Percentiles rank a stretch among this genome's conserved stretches.
Evolutionary conservation across 495 filamentous ascomycete species (phyloP).

Genomic region (Trichoderma erinaceum): DNA sequence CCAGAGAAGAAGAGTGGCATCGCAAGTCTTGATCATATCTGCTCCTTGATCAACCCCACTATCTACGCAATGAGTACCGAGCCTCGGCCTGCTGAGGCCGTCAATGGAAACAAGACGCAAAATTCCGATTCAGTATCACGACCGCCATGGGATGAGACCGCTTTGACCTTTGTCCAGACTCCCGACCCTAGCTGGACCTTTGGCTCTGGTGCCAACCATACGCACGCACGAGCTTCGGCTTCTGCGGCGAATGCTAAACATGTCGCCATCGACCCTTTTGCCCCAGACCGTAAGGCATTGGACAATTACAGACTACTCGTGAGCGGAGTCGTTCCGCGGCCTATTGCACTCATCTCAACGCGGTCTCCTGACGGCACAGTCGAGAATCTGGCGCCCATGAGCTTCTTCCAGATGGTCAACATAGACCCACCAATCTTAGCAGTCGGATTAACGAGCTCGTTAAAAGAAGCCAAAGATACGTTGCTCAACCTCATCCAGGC

Average conservation of each 20-base stretch:
- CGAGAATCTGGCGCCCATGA: slow-evolving; percentile 78
- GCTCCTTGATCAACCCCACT: neutral
- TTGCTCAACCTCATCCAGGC: slow-evolving; percentile 64
- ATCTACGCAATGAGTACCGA: neutral
- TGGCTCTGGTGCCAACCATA: slow-evolving; percentile 62
- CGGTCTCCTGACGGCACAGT: slow-evolving; percentile 36
- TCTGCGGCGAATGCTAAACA: slow-evolving; percentile 50
- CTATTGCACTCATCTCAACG: slow-evolving; percentile 55
- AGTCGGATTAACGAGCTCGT: slow-evolving; percentile 59
- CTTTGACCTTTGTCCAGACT: slow-evolving; percentile 32
- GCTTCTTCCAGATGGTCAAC: slow-evolving; percentile 74
- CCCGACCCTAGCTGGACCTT: slow-evolving; percentile 74
- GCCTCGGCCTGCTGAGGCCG: neutral
- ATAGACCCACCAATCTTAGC: slow-evolving; percentile 87
- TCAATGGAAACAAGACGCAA: neutral
- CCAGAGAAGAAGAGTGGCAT: no score
- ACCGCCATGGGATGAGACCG: neutral
- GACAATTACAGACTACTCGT: slow-evolving; percentile 96
- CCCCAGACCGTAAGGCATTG: slow-evolving; percentile 55
- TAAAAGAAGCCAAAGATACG: slow-evolving; percentile 62
- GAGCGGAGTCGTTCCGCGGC: slow-evolving; percentile 76
- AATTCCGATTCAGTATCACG: neutral
- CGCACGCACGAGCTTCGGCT: slow-evolving; percentile 39
- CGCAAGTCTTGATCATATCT: neutral
- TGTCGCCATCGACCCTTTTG: slow-evolving; percentile 77